Evolutionary conservation across 2,329 filamentous ascomycete species (phyloP).

Genomic region (Alternaria triticina): DNA sequence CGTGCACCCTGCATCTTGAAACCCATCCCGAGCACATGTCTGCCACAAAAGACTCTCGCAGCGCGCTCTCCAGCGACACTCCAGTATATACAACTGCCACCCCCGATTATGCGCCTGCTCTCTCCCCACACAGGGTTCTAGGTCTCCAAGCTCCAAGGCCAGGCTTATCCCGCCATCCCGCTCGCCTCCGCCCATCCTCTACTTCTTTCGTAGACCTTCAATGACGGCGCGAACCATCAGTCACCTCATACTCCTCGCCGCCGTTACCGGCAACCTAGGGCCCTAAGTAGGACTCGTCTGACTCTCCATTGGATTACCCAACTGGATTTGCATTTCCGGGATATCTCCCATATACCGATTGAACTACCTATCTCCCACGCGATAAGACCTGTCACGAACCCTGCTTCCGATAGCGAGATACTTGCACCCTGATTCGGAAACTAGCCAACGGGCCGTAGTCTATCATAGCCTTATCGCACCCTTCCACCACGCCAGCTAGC

Average conservation of each 20-base stretch:
- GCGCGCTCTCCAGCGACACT: conserved; percentile 25
- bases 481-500: conserved; percentile 30
- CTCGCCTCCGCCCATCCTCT: conserved; percentile 12
- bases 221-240: conserved; percentile 52
- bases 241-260: conserved; percentile 52
- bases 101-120: conserved; percentile 30
- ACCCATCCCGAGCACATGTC: conserved; percentile 40
- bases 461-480: conserved; percentile 33
- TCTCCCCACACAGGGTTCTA: conserved; percentile 31
- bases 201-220: conserved; percentile 37
- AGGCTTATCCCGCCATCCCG: conserved; percentile 23
- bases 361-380: conserved; percentile 39
- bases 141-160: conserved; percentile 20
- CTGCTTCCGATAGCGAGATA: conserved; percentile 20
- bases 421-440: conserved; percentile 26
- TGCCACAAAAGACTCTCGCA: conserved; percentile 39
- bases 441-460: conserved; percentile 42
- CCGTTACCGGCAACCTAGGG: conserved; percentile 48
- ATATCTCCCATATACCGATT: conserved; percentile 25
- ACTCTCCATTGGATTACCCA: conserved; percentile 22
- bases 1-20: conserved; percentile 15
- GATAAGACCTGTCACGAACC: conserved; percentile 42
- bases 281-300: conserved; percentile 27
- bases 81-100: conserved; percentile 18
- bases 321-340: conserved; percentile 30